Evolutionary conservation across 2,329 filamentous ascomycete genomes (phyloP).

Genomic region (Penicillium sp.): DNA sequence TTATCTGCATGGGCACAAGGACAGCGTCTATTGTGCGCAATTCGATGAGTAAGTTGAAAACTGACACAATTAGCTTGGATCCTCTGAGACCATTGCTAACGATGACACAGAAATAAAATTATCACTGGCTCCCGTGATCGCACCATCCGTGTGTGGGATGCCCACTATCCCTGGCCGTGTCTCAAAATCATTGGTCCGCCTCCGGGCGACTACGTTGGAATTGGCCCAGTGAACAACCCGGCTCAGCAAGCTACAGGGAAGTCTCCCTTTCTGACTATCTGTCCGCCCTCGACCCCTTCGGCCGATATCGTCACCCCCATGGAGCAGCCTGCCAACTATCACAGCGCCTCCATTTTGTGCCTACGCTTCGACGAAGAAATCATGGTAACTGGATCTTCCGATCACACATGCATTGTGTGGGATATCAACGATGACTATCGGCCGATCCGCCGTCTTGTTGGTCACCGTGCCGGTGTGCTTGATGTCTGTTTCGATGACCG

Average conservation of each 20-base stretch:
- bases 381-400: conserved; percentile 91
- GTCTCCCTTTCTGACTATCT: conserved; percentile 49
- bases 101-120: conserved; percentile 71
- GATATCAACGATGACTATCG: conserved; percentile 74
- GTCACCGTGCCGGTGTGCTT: conserved; percentile 83
- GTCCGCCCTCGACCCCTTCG: conserved; percentile 51
- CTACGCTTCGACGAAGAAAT: conserved; percentile 91
- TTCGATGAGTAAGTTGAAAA: conserved; percentile 76
- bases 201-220: conserved; percentile 47
- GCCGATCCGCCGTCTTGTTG: conserved; percentile 72
- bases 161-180: conserved; percentile 76
- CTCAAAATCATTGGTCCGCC: conserved; percentile 79
- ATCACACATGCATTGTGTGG: conserved; percentile 88
- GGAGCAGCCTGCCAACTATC: conserved; percentile 55
- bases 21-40: conserved; percentile 96
- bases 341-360: conserved; percentile 90
- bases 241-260: conserved; percentile 41
- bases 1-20: conserved; percentile 88
- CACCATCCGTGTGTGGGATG: conserved; percentile 94
- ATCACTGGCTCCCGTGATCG: conserved; percentile 94
- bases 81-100: too few species aligned
- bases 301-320: conserved; percentile 50
- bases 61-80: not conserved
- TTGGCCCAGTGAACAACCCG: conserved; percentile 49
- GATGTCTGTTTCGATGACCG: conserved; percentile 90